Percentiles rank a stretch among this genome's conserved stretches.
Conservation (phyloP, 345 rosid species). For the Excoecaria agallocha region DNA sequence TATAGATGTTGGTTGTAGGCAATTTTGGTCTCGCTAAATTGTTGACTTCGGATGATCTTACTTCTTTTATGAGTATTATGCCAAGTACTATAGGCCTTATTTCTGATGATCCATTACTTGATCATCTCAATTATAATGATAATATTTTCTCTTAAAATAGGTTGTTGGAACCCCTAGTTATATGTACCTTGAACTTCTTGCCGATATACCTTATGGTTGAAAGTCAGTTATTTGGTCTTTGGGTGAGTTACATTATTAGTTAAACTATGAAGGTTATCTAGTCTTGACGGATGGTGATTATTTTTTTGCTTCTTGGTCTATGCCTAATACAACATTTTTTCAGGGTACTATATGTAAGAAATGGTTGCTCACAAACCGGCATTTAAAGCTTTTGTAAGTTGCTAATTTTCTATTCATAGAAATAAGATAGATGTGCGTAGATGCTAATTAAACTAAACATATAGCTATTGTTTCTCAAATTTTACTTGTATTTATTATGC, state of each 20-base stretch:
- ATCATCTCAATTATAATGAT: slow-evolving; percentile 2
- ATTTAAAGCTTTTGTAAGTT: slow-evolving; percentile 92
- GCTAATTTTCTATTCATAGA: slow-evolving; percentile 7
- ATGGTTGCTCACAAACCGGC: slow-evolving; percentile 91
- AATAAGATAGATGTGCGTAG: background rate
- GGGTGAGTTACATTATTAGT: slow-evolving; percentile 39
- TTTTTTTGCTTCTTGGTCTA: slow-evolving; percentile 1
- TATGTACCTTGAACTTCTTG: slow-evolving; percentile 99
- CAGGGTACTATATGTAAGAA: slow-evolving; percentile 98
- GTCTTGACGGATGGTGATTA: background rate
- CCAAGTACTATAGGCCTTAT: slow-evolving; percentile 4
- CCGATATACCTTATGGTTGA: slow-evolving; percentile 95
- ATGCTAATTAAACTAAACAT: background rate
- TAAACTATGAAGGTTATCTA: background rate
- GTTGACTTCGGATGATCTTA: slow-evolving; percentile 92
- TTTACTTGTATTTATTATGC: background rate
- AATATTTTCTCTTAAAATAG: slow-evolving; percentile 28
- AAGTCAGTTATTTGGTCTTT: slow-evolving; percentile 97
- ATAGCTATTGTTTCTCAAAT: background rate
- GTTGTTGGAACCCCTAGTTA: slow-evolving; percentile 99
- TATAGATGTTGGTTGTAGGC: slow-evolving; percentile 9
- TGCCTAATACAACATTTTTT: slow-evolving; percentile 19
- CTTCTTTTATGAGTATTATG: slow-evolving; percentile 74
- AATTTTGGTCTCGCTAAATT: slow-evolving; percentile 98
- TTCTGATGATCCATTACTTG: slow-evolving; percentile 12